Conservation (phyloP, 129 eudicot species). For the Glebionis coronaria region DNA sequence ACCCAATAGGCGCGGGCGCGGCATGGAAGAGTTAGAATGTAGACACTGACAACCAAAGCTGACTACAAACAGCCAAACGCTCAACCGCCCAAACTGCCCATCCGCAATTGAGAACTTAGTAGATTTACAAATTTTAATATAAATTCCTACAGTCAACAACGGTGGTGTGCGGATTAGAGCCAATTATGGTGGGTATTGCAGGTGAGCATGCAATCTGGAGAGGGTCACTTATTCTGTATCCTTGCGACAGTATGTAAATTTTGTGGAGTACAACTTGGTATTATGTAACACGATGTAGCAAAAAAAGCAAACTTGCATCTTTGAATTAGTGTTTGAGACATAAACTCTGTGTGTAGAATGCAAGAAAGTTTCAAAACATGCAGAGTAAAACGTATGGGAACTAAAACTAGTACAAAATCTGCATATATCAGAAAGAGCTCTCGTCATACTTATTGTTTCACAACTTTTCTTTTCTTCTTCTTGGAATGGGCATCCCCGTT, state of each 20-base stretch:
- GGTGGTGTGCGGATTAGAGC: too few species aligned
- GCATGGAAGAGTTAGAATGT: too few species aligned
- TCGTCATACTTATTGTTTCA: constrained; percentile 11
- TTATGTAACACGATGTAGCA: not conserved
- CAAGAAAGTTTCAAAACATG: constrained; percentile 11
- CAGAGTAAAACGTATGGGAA: not conserved
- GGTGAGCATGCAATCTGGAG: not conserved
- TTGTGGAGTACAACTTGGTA: not conserved
- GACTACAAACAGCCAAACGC: too few species aligned
- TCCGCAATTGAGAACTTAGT: too few species aligned
- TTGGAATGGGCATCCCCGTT: constrained; percentile 20
- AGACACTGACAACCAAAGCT: too few species aligned
- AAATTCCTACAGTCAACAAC: too few species aligned
- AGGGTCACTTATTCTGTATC: not conserved
- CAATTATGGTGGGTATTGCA: not conserved
- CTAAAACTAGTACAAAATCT: constrained; percentile 6
- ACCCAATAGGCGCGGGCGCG: too few species aligned
- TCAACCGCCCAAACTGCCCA: too few species aligned
- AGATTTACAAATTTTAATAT: too few species aligned
- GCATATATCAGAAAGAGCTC: not conserved
- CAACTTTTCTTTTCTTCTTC: constrained; percentile 31
- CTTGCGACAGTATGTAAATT: not conserved
- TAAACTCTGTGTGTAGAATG: constrained; percentile 9
- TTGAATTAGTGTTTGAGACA: not conserved
- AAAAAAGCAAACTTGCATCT: not conserved